Evolutionary conservation across 371 early-diverging fungal genomes (phyloP), one percentile per base, ranked within the genome.

Genomic region (Massospora cicadina): DNA sequence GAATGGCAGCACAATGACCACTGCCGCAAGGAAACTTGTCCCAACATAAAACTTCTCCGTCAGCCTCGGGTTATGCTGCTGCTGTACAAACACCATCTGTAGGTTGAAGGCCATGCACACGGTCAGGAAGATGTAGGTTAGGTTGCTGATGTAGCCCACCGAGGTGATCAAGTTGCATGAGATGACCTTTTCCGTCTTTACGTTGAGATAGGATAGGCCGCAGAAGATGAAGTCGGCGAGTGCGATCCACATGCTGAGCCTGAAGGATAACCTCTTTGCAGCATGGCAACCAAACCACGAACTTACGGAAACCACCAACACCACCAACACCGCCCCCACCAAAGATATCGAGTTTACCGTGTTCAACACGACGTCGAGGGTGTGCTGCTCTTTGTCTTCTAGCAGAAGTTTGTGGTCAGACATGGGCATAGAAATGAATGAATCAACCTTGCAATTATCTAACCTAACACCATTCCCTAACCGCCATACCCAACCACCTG

Each of bases 61-160:
- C 17, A 64, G 30, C 31, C 64, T 54, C 7, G 64, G 64, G 57
- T 64, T 64, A 25, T 64, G 64, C 56, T 64, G 64, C 31, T 64
- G 64, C 17, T 64, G 28, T 2, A 64, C 64, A 54, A 64, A 64
- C 27, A 64, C 64, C 64, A 64, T 64, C 31, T 64, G 64, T 28
- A 64, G 31, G 31, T 64, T 64, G 31, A 54, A 64, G 21, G 64
- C 64, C 64, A 64, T 64, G 56, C 55, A 26, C 27, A 54, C n/a
- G 2, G 64, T 64, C 21, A 64, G 24, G 56, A 64, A 64, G 12
- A 64, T 64, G 24, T 56, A 64, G 29, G 54, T 54, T 56, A 64
- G 31, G 54, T 64, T 64, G 30, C 30, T 23, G 12, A 64, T 54
- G 25, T 64, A 64, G 12, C 64, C 64, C 23, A 64, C 64, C 2